Percentiles rank a stretch among this genome's conserved stretches.
Conservation (phyloP, 805 yeast genomes). For the Ogataea methylovora region DNA sequence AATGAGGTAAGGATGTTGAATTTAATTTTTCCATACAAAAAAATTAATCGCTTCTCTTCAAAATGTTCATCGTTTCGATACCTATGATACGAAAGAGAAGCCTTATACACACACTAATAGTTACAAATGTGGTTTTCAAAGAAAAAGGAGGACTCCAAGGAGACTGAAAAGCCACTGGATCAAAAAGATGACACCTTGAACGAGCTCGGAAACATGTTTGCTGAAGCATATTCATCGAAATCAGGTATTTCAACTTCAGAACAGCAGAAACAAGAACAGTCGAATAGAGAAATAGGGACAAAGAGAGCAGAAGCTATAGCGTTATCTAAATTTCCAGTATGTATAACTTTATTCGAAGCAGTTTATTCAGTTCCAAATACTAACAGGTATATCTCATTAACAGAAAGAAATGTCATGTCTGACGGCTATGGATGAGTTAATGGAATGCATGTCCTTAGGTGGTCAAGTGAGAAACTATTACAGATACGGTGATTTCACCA, state of each 20-base stretch:
- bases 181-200: background rate
- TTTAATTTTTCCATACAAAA: too few species aligned
- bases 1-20: too few species aligned
- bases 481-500: constrained; percentile 69
- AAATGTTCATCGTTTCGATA: too few species aligned
- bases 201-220: constrained; percentile 3
- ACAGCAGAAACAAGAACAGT: constrained; percentile 1
- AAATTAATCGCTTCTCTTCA: too few species aligned
- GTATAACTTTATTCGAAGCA: constrained; percentile 5
- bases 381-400: constrained; percentile 2
- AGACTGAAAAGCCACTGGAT: too few species aligned
- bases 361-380: background rate
- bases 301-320: constrained; percentile 19
- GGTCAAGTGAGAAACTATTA: constrained; percentile 84
- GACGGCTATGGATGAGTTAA: constrained; percentile 81
- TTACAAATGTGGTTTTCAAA: too few species aligned
- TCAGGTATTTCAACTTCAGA: constrained; percentile 10
- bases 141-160: too few species aligned
- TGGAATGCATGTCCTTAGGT: constrained; percentile 83
- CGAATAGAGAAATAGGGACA: constrained; percentile 20
- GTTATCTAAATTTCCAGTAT: constrained; percentile 23
- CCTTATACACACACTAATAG: too few species aligned
- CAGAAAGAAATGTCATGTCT: constrained; percentile 51
- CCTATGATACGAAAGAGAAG: too few species aligned
- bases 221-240: constrained; percentile 15